These are phyloP conservation scores for Beta vulgaris DNA, from an alignment of 148 eudicot species.

Conservation along the genomic window DNA sequence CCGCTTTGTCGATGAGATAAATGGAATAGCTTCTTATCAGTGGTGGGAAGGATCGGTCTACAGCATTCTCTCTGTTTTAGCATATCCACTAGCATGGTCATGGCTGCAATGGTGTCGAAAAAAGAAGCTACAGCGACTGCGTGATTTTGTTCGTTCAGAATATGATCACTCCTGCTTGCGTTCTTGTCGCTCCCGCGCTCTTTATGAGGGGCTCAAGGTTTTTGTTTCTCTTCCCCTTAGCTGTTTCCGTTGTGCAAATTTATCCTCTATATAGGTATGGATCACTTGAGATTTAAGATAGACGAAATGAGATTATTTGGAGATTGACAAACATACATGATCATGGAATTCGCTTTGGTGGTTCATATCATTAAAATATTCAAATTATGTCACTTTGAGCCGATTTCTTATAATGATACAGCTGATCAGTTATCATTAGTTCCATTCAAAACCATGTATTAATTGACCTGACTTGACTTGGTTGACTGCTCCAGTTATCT, in stretches of 20 bases:
- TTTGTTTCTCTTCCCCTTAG: neutral
- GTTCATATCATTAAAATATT: neutral
- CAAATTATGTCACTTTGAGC: neutral
- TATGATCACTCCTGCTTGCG: slow-evolving; percentile 99
- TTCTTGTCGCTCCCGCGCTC: slow-evolving; percentile 99
- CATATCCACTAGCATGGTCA: slow-evolving; percentile 94
- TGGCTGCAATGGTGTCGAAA: slow-evolving; percentile 96
- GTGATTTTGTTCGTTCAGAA: slow-evolving; percentile 97
- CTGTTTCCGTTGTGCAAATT: neutral
- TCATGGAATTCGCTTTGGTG: neutral
- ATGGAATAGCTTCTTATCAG: slow-evolving; percentile 82
- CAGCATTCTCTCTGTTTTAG: slow-evolving; percentile 61
- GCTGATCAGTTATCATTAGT: neutral
- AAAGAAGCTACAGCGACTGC: slow-evolving; percentile 75
- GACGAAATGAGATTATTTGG: neutral
- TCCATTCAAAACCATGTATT: neutral
- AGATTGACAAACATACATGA: neutral
- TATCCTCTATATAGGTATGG: neutral
- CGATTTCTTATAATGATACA: neutral
- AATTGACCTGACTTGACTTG: slow-evolving; percentile 6
- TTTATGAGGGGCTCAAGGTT: slow-evolving; percentile 99
- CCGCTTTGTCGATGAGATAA: slow-evolving; percentile 88
- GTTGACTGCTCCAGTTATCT: slow-evolving; percentile 51
- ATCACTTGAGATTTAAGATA: neutral
- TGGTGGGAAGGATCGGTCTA: slow-evolving; percentile 99